phyloP scores from a whole-genome alignment of 441 rosid species.

The Pelargonium myrrhifolium region DNA sequence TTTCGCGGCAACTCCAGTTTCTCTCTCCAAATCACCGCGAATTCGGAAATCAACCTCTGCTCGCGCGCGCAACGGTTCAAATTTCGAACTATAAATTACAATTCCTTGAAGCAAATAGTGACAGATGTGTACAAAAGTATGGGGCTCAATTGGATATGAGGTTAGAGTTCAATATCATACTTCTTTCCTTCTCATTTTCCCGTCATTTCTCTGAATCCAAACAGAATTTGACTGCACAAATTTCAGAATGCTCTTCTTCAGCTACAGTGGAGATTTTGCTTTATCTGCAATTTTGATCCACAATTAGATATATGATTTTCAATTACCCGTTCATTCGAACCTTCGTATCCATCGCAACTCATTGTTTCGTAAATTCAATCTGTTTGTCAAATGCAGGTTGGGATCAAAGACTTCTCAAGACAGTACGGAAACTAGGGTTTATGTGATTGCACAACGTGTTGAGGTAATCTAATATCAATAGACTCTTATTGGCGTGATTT shows the following conservation, averaged over 20 bases:
- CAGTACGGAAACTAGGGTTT: background rate
- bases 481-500: background rate
- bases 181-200: background rate
- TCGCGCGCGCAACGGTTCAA: too few relatives aligned
- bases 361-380: background rate
- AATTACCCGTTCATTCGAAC: background rate
- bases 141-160: too few relatives aligned
- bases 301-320: background rate
- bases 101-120: too few relatives aligned
- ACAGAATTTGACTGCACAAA: background rate
- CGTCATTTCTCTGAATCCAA: conserved; percentile 3
- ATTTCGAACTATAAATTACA: too few relatives aligned
- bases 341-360: background rate
- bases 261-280: background rate
- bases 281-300: background rate
- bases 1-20: too few relatives aligned
- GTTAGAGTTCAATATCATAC: too few relatives aligned
- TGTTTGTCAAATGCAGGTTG: background rate
- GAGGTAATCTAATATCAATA: background rate
- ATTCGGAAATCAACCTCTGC: too few relatives aligned
- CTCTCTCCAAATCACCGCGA: too few relatives aligned
- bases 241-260: background rate
- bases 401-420: background rate
- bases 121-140: too few relatives aligned
- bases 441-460: background rate